Evolutionary conservation across 148 eudicot genomes (phyloP), one percentile per base, ranked within the genome.

Genomic region (Drosera capensis): DNA sequence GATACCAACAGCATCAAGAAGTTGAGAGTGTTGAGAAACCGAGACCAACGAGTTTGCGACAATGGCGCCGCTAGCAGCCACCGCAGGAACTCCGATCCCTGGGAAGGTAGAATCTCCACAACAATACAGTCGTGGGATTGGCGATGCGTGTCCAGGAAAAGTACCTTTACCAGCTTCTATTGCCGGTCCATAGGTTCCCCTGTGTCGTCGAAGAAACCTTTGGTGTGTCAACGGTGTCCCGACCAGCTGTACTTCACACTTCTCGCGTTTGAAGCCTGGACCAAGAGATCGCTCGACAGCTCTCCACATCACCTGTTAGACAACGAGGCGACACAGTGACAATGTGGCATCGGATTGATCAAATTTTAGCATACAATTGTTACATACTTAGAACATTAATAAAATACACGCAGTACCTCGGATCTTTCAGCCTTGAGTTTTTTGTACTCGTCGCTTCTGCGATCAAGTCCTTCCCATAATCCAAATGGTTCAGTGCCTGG

Each of bases 1-100:
- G 30, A 80, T 73, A 24, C 90, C 83, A 20, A 76, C 72, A 1
- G 83, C 83, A 38, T 76, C 83, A 21, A 88, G 86, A 54, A 88
- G 92, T 46, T 77, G 62, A 3, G 94, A 74, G 68, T 88, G 97
- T 52, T 77, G 84, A 52, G 94, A 72, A 24, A 88, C 92, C 3
- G 94, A 75, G 61, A 88, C 97, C 29, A 88, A 67, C 20, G 97
- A 67, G 52, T 83, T 88, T 22, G 97, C 97, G 39, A 83, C 97
- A 55, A 88, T 83, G 71, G 97, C 97, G 24, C 97, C 94, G 55
- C 97, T 88, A 9, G 97, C 97, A 61, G 97, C 97, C 52, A 88
- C 97, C 15, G 97, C 92, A 30, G 97, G 97, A 51, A 88, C 92
- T 40, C 94, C 97, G 16, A 88, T 88, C 40, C 97, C 97, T 0